Conservation (phyloP, 2,329 filamentous ascomycete genomes). For the Neonectria sp. region DNA sequence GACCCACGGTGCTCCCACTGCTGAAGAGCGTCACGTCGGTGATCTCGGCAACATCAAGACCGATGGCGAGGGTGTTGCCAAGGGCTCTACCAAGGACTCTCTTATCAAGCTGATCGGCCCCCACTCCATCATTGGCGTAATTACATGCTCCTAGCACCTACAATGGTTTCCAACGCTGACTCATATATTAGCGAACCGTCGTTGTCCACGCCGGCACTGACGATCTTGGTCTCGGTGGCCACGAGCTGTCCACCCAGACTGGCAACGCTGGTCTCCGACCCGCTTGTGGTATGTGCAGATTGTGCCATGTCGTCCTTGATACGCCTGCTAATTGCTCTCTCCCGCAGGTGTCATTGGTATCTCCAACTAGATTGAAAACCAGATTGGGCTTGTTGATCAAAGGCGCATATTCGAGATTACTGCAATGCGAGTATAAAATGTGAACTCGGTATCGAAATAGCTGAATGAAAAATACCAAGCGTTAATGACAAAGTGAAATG, state of each 20-base stretch:
- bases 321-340: slow-evolving; percentile 32
- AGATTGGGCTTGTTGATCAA: slow-evolving; percentile 22
- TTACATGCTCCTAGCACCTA: slow-evolving; percentile 43
- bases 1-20: slow-evolving; percentile 89
- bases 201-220: slow-evolving; percentile 97
- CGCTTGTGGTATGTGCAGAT: slow-evolving; percentile 82
- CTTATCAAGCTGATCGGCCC: slow-evolving; percentile 96
- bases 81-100: slow-evolving; percentile 85
- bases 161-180: slow-evolving; percentile 16
- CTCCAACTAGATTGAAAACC: slow-evolving; percentile 70
- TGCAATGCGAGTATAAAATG: slow-evolving; percentile 15
- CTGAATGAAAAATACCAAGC: slow-evolving; percentile 37
- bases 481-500: slow-evolving; percentile 24
- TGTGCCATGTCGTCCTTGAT: not conserved
- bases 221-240: slow-evolving; percentile 92
- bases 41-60: slow-evolving; percentile 98
- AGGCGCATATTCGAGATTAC: slow-evolving; percentile 4
- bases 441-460: slow-evolving; percentile 30
- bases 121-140: slow-evolving; percentile 93
- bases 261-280: slow-evolving; percentile 95
- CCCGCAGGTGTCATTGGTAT: slow-evolving; percentile 88
- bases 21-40: slow-evolving; percentile 92
- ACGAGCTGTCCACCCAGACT: slow-evolving; percentile 98
- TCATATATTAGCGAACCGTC: slow-evolving; percentile 81
- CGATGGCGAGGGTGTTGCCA: slow-evolving; percentile 90